These are phyloP conservation scores for Trametes pubescens DNA, from an alignment of 1,284 basidiomycete genomes.

Conservation along the genomic window DNA sequence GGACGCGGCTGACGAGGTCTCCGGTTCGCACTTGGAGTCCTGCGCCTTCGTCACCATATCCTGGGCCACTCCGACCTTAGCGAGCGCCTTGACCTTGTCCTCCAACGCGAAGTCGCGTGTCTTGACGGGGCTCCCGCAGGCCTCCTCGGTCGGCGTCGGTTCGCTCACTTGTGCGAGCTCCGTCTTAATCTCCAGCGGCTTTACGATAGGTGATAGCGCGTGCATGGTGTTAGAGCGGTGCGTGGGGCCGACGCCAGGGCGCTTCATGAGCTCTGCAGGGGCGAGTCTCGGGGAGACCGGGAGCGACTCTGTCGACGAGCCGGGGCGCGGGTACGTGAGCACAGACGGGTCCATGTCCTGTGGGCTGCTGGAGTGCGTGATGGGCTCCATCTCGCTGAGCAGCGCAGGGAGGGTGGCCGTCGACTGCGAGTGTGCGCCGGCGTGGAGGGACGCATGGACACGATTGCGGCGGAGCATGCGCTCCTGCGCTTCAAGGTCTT, in stretches of 20 bases:
- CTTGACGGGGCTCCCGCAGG: slow-evolving; percentile 33
- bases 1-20: slow-evolving; percentile 10
- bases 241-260: slow-evolving; percentile 30
- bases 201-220: slow-evolving; percentile 18
- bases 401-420: slow-evolving; percentile 47
- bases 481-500: slow-evolving; percentile 31
- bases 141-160: slow-evolving; percentile 1
- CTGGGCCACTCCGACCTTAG: slow-evolving; percentile 24
- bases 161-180: slow-evolving; percentile 8
- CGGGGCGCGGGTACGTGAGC: slow-evolving; percentile 72
- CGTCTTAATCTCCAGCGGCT: slow-evolving; percentile 12
- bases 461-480: slow-evolving; percentile 28
- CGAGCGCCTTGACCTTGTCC: slow-evolving; percentile 25
- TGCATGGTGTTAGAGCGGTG: slow-evolving; percentile 35
- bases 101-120: slow-evolving; percentile 35
- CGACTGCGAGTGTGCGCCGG: slow-evolving; percentile 39
- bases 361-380: slow-evolving; percentile 35
- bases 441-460: slow-evolving; percentile 35
- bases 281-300: slow-evolving; percentile 46
- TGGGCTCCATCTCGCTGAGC: slow-evolving; percentile 34
- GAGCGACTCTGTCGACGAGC: slow-evolving; percentile 72
- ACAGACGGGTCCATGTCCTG: slow-evolving; percentile 65
- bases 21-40: slow-evolving; percentile 25
- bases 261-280: slow-evolving; percentile 27
- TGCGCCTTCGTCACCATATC: slow-evolving; percentile 28